Evolutionary conservation across 768 basidiomycete genomes (phyloP), one percentile per base, ranked within the genome.

Genomic region (Tylopilus intermedius): DNA sequence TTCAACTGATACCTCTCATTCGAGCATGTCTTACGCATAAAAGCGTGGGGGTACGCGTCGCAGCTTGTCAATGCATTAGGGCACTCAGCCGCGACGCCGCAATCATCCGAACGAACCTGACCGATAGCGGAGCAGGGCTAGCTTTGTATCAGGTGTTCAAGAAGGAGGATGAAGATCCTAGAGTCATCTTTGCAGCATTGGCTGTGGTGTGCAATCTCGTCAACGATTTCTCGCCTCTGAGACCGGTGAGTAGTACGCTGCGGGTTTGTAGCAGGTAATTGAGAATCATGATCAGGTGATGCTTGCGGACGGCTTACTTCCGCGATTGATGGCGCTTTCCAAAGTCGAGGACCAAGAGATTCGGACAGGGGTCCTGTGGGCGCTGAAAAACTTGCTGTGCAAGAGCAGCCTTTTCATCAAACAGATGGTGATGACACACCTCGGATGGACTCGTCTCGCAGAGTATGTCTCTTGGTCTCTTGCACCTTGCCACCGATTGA

Each of bases 201-300:
- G 77, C 83, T 0, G 86, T 83, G 5, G 77, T 94, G 4, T 91
- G 90, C 68, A 95, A 96, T 66, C 77, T 94, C 40, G 81, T 94
- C 7, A 85, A 83, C 48, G 88, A 91, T 49, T 93, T 90, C 68
- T 92, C 90, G 10, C 91, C 92, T 7, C 65, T 94, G 57, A 74
- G 84, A 55, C 70, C 75, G 49, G 90, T 90, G 59, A 59, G 85
- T 76, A 42, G 5, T 8, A 13, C 3, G 30, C 45, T 24, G 15
- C 10, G 33, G 8, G 21, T 10, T 14, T 43, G 9, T 29, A 21
- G 33, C 14, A 11, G 21, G 29, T 39, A 37, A 46, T 53, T 44
- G 14, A 44, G 43, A 37, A 44, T 26, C 44, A 56, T 66, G 29
- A 41, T 65, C 26, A 90, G 84, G 76, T 75, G 7, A 78, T 89